Evolutionary conservation across 257 asterid species (phyloP).

Genomic region (Capsicum baccatum): DNA sequence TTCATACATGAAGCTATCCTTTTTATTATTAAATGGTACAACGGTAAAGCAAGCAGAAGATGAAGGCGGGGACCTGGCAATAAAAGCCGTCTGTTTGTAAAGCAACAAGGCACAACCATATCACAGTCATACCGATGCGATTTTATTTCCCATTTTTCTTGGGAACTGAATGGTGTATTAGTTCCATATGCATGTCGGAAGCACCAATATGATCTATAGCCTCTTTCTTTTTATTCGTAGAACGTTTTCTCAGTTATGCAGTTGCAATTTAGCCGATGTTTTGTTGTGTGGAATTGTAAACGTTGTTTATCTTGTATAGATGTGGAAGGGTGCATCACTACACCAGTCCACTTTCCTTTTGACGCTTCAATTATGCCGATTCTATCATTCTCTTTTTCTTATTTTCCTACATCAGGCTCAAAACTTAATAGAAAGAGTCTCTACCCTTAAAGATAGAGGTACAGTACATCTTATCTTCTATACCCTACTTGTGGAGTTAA

Average conservation of each 20-base stretch:
- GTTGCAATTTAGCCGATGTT: background rate
- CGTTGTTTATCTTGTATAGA: background rate
- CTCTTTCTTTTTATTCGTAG: background rate
- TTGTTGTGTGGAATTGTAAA: background rate
- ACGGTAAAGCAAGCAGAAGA: background rate
- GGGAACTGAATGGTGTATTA: background rate
- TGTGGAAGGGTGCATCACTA: background rate
- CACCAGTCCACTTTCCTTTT: background rate
- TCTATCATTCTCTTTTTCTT: no score
- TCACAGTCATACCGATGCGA: background rate
- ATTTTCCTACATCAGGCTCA: no score
- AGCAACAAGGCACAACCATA: background rate
- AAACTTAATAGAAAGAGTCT: no score
- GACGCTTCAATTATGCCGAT: background rate
- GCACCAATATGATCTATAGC: background rate
- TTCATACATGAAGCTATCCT: slow-evolving; percentile 1
- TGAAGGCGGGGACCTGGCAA: background rate
- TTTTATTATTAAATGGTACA: slow-evolving; percentile 4
- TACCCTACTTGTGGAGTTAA: no score
- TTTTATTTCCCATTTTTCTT: background rate
- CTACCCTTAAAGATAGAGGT: no score
- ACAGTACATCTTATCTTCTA: no score
- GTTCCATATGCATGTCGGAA: background rate
- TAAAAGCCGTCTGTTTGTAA: background rate
- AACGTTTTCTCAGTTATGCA: background rate